Conservation (phyloP, 805 yeast species). For the Zygosaccharomyces lentus region DNA sequence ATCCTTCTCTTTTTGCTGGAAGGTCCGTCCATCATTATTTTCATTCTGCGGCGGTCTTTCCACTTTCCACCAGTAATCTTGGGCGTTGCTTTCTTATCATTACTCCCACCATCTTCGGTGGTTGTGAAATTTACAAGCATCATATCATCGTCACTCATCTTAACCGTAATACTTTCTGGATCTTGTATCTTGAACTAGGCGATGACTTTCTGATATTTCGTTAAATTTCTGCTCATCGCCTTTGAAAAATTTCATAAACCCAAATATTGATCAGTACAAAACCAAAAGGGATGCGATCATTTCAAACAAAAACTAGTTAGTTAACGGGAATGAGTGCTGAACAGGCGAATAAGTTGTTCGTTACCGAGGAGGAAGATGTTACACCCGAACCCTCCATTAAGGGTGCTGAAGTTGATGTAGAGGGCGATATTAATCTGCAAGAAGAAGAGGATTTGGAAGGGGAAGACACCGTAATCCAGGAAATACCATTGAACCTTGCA, state of each 20-base stretch:
- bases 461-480: slow-evolving; percentile 58
- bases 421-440: slow-evolving; percentile 15
- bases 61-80: slow-evolving; percentile 71
- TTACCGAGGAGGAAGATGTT: slow-evolving; percentile 37
- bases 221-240: slow-evolving; percentile 23
- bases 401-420: slow-evolving; percentile 11
- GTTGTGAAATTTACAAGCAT: slow-evolving; percentile 69
- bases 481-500: slow-evolving; percentile 52
- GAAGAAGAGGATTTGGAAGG: slow-evolving; percentile 32
- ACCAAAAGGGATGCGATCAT: background rate
- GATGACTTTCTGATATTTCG: background rate
- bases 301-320: background rate
- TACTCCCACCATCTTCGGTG: slow-evolving; percentile 23
- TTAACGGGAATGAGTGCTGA: slow-evolving; percentile 11
- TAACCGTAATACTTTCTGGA: background rate
- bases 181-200: background rate
- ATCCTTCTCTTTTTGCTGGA: slow-evolving; percentile 15
- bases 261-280: background rate
- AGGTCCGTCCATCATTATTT: slow-evolving; percentile 44
- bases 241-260: slow-evolving; percentile 13
- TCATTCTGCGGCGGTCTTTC: slow-evolving; percentile 71
- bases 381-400: slow-evolving; percentile 11
- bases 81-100: slow-evolving; percentile 21
- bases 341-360: slow-evolving; percentile 31
- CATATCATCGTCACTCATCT: slow-evolving; percentile 34